phyloP scores from a whole-genome alignment of 108 stramenopile species.

The Nannochloropsis gaditana region DNA sequence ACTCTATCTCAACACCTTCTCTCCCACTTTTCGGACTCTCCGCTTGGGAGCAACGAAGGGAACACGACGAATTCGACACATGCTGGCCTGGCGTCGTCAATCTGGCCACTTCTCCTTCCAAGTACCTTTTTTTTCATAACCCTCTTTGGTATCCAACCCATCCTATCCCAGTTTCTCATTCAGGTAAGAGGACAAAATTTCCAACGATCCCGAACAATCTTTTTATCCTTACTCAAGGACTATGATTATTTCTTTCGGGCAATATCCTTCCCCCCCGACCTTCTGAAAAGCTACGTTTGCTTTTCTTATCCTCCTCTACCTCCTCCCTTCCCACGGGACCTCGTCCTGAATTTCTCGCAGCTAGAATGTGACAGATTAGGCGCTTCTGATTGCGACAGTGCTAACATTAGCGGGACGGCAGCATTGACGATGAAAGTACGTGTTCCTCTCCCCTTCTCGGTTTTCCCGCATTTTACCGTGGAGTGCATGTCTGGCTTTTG shows the following conservation, averaged over 20 bases:
- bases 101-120: neutral
- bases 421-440: neutral
- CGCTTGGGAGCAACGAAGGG: neutral
- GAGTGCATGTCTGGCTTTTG: neutral
- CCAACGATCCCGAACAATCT: neutral
- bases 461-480: neutral
- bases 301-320: neutral
- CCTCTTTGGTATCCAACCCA: slow-evolving; percentile 17
- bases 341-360: neutral
- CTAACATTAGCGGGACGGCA: neutral
- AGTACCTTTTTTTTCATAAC: neutral
- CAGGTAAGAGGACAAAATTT: neutral
- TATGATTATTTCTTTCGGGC: too few species aligned
- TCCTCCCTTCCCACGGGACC: neutral
- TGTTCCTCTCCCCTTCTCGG: neutral
- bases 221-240: too few species aligned
- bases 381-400: neutral
- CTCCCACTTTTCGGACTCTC: neutral
- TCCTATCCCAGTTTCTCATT: neutral
- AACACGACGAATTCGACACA: neutral
- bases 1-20: neutral
- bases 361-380: neutral
- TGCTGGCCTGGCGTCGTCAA: neutral
- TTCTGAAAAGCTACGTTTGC: neutral
- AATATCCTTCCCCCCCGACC: too few species aligned